phyloP scores from a whole-genome alignment of 805 yeast genomes.

The Starmerella gropengiesseri region DNA sequence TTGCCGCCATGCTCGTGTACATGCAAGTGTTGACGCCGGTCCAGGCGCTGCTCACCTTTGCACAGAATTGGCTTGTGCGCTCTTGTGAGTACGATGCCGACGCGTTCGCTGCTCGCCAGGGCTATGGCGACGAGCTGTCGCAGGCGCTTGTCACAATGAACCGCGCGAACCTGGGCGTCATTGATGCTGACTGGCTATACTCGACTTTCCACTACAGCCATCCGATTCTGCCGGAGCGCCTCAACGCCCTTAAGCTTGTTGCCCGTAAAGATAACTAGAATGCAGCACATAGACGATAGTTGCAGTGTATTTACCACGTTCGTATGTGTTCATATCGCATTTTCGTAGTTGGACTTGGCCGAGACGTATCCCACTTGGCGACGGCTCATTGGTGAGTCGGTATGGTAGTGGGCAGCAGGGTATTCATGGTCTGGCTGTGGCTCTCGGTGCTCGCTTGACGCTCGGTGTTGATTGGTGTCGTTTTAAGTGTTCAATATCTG shows the following conservation, averaged over 20 bases:
- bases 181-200: slow-evolving; percentile 82
- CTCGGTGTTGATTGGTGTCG: no score
- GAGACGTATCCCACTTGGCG: no score
- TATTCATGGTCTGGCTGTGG: no score
- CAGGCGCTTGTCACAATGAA: slow-evolving; percentile 64
- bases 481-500: no score
- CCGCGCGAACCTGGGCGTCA: slow-evolving; percentile 70
- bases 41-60: slow-evolving; percentile 56
- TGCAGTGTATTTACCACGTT: no score
- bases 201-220: slow-evolving; percentile 84
- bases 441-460: no score
- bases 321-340: no score
- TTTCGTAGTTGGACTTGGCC: no score
- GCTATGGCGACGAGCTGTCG: slow-evolving; percentile 58
- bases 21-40: slow-evolving; percentile 69
- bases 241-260: slow-evolving; percentile 47
- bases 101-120: slow-evolving; percentile 64
- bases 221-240: slow-evolving; percentile 84
- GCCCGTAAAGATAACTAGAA: slow-evolving; percentile 1
- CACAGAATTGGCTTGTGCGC: slow-evolving; percentile 63
- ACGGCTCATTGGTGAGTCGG: no score
- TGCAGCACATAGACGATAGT: no score
- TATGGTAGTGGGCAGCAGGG: no score
- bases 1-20: slow-evolving; percentile 74
- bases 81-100: slow-evolving; percentile 91